A percentile compares a stretch with the other conserved stretches of the same genome.
These are phyloP conservation scores for Mycosarcoma maydis DNA, from an alignment of 1,284 basidiomycete genomes.

Conservation along the genomic window DNA sequence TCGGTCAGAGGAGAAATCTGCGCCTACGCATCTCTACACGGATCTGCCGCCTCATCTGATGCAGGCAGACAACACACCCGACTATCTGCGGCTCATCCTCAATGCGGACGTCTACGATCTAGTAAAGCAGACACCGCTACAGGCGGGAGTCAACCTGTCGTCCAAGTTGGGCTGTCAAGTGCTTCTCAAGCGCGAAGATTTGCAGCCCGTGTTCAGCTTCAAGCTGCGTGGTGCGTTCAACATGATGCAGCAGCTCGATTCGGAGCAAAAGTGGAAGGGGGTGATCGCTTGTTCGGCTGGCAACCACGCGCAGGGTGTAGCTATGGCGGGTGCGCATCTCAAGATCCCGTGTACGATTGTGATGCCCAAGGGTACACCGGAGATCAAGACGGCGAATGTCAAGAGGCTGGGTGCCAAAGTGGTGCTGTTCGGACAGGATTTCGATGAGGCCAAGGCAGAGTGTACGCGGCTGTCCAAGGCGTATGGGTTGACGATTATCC, in stretches of 20 bases:
- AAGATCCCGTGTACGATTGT: slow-evolving; percentile 95
- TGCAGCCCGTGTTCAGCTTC: slow-evolving; percentile 98
- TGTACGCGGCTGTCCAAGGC: slow-evolving; percentile 82
- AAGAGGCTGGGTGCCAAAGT: slow-evolving; percentile 92
- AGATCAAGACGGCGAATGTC: slow-evolving; percentile 96
- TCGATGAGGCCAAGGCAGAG: slow-evolving; percentile 95
- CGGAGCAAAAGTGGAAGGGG: slow-evolving; percentile 94
- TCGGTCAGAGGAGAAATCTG: slow-evolving; percentile 15
- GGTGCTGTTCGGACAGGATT: slow-evolving; percentile 88
- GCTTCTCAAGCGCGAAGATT: slow-evolving; percentile 92
- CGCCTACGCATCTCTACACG: slow-evolving; percentile 70
- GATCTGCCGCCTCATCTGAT: slow-evolving; percentile 76
- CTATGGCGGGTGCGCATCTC: slow-evolving; percentile 85
- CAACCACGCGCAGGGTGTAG: slow-evolving; percentile 98
- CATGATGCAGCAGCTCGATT: slow-evolving; percentile 89
- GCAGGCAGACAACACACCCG: slow-evolving; percentile 79
- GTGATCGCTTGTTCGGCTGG: slow-evolving; percentile 98
- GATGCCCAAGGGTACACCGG: slow-evolving; percentile 94
- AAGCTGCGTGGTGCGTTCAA: slow-evolving; percentile 94
- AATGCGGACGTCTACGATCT: slow-evolving; percentile 94
- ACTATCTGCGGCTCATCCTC: slow-evolving; percentile 92
- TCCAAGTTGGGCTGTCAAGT: slow-evolving; percentile 88
- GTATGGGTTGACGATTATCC: slow-evolving; percentile 88
- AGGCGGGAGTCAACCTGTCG: slow-evolving; percentile 85
- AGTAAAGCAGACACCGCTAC: slow-evolving; percentile 89